Evolutionary conservation across 345 rosid genomes (phyloP).

Genomic region (Eucalyptus dawsonii): DNA sequence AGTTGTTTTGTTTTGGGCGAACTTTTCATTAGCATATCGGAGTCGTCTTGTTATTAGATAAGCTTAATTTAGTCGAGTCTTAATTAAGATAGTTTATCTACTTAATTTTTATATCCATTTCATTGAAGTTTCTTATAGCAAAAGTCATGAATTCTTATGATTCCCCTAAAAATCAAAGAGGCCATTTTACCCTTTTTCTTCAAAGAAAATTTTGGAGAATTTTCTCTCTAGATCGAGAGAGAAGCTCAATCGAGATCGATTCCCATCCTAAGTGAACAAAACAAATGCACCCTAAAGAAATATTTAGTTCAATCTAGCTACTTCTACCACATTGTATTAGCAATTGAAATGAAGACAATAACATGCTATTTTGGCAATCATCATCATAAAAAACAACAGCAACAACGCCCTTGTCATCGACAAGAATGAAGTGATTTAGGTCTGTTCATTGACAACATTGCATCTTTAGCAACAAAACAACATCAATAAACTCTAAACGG

Average conservation of each 20-base stretch:
- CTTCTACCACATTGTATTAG: neutral
- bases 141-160: neutral
- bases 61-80: neutral
- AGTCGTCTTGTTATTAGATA: neutral
- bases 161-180: neutral
- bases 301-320: no score
- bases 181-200: no score
- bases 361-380: neutral
- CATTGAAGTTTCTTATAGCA: neutral
- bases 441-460: neutral
- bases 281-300: neutral
- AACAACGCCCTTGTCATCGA: accelerated
- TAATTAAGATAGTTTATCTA: neutral
- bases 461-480: neutral
- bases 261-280: neutral
- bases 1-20: neutral
- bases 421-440: no score
- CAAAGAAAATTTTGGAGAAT: neutral
- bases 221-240: neutral
- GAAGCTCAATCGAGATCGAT: neutral
- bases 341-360: neutral
- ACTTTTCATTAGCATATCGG: neutral
- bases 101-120: neutral
- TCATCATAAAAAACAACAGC: neutral
- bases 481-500: neutral